Evolutionary conservation across 495 filamentous ascomycete genomes (phyloP).

Genomic region (Aspergillus biplanus): DNA sequence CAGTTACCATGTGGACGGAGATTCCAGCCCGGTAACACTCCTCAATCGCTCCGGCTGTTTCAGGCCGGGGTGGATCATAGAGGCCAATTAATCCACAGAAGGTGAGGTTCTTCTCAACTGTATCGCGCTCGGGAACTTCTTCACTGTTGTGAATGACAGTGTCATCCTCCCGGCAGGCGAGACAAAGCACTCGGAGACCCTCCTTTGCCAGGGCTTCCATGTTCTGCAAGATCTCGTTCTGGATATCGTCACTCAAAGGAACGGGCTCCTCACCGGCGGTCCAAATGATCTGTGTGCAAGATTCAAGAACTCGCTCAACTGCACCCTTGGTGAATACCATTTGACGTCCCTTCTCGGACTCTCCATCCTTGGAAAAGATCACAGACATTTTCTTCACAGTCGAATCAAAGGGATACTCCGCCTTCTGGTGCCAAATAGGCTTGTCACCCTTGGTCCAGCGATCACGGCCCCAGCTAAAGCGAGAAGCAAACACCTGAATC

Average conservation of each 20-base stretch:
- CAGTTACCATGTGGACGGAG: conserved; percentile 75
- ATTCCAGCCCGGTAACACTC: conserved; percentile 70
- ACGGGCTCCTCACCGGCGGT: conserved; percentile 39
- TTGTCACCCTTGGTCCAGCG: conserved; percentile 54
- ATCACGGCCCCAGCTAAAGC: conserved; percentile 63
- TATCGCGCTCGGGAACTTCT: conserved; percentile 52
- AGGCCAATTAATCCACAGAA: conserved; percentile 73
- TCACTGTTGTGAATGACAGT: conserved; percentile 33
- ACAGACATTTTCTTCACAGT: conserved; percentile 72
- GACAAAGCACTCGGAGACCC: conserved; percentile 66
- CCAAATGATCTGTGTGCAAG: conserved; percentile 60
- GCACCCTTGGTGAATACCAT: conserved; percentile 77
- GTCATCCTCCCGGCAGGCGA: conserved; percentile 55
- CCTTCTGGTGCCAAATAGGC: conserved; percentile 57
- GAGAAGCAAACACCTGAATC: conserved; percentile 68
- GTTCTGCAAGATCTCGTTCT: conserved; percentile 59
- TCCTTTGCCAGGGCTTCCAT: conserved; percentile 66
- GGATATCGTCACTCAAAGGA: conserved; percentile 45
- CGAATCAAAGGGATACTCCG: conserved; percentile 71
- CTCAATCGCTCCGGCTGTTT: conserved; percentile 55
- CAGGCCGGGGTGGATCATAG: conserved; percentile 71
- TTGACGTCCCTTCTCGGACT: conserved; percentile 32
- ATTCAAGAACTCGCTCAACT: conserved; percentile 75
- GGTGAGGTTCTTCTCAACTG: conserved; percentile 60
- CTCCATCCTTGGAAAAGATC: conserved; percentile 50